Base-by-base conservation (phyloP, 2,329 filamentous ascomycete species). In the Anthostomella pinea region DNA sequence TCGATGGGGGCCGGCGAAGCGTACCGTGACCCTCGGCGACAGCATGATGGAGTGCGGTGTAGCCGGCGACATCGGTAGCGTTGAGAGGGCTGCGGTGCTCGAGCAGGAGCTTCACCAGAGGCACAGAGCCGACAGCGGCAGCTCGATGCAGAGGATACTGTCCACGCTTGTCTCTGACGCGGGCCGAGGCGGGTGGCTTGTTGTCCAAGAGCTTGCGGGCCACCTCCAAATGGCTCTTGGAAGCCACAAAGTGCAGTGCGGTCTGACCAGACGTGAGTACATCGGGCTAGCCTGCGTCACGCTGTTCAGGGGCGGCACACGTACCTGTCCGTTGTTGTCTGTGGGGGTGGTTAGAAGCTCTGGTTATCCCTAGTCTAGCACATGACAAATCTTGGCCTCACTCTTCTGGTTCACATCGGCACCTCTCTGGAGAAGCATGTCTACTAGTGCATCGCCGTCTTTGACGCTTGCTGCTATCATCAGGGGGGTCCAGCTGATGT, bases 81-180 rank as follows among this genome's bases (percentile, higher is more conserved):
- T 95, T 87, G 16, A 97, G 58, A 0, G 91, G 90, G 48, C 87
- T 95, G 48, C 72, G 74, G 51, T 86, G 77, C 53, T 86, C 79
- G 11, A 96, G 67, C 10, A 98, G 68, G 23, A 95, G 66, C 52
- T 81, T 85, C 30, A 95, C 73, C 68, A 98, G 88, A 5, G 91
- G 89, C n/a, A 85, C 77, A 4, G 85, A 91, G 6, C 94, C 94
- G 3, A 89, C 79, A 3, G 93, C 91, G 0, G 93, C 91, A 3
- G 93, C 93, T 13, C 93, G 81, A 63, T 98, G 94, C 17, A 98
- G 75, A 6, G 94, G 77, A 39, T 96, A 80, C 59, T 96, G 91
- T n/a, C 87, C 87, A 19, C 89, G 78, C 55, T 79, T 85, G 59
- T 98, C 93, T 46, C 87, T 87, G 3, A 90, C 74, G 17, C 91